These are phyloP conservation scores for Paxillus involutus DNA, from an alignment of 768 basidiomycete genomes.

Conservation along the genomic window DNA sequence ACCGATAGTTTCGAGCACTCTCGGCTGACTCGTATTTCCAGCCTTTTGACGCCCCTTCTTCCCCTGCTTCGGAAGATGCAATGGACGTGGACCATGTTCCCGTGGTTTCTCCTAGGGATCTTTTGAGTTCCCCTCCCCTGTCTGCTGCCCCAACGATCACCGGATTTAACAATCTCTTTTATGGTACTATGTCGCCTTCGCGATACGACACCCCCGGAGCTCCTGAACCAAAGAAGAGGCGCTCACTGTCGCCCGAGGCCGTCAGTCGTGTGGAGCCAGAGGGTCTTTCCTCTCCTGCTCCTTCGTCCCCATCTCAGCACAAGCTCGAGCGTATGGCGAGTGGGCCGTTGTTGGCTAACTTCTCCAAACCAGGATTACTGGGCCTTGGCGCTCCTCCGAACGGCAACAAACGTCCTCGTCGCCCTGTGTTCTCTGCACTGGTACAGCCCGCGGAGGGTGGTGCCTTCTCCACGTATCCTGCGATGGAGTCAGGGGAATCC, in stretches of 20 bases:
- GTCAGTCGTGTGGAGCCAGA: slow-evolving; percentile 38
- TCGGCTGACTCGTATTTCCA: slow-evolving; percentile 20
- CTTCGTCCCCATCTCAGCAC: slow-evolving; percentile 47
- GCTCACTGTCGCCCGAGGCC: slow-evolving; percentile 58
- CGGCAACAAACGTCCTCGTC: slow-evolving; percentile 57
- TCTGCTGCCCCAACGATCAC: slow-evolving; percentile 54
- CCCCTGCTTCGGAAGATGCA: slow-evolving; percentile 55
- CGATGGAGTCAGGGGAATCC: slow-evolving; percentile 31
- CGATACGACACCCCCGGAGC: slow-evolving; percentile 44
- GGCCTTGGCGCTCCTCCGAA: slow-evolving; percentile 57
- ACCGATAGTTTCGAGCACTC: background rate
- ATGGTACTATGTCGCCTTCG: slow-evolving; percentile 50
- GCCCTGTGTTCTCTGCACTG: slow-evolving; percentile 68
- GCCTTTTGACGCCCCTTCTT: slow-evolving; percentile 38
- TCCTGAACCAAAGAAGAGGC: slow-evolving; percentile 52
- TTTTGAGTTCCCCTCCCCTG: slow-evolving; percentile 38
- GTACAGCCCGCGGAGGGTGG: slow-evolving; percentile 45
- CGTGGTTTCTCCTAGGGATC: slow-evolving; percentile 29
- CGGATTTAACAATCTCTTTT: slow-evolving; percentile 62
- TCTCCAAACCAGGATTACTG: slow-evolving; percentile 52
- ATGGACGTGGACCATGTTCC: slow-evolving; percentile 78
- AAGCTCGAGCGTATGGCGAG: slow-evolving; percentile 45
- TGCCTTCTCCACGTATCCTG: slow-evolving; percentile 44
- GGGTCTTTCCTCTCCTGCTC: slow-evolving; percentile 48
- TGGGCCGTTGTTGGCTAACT: slow-evolving; percentile 32